These are phyloP conservation scores for Globisporangium camurandrum DNA, from an alignment of 352 stramenopile genomes.

Conservation along the genomic window DNA sequence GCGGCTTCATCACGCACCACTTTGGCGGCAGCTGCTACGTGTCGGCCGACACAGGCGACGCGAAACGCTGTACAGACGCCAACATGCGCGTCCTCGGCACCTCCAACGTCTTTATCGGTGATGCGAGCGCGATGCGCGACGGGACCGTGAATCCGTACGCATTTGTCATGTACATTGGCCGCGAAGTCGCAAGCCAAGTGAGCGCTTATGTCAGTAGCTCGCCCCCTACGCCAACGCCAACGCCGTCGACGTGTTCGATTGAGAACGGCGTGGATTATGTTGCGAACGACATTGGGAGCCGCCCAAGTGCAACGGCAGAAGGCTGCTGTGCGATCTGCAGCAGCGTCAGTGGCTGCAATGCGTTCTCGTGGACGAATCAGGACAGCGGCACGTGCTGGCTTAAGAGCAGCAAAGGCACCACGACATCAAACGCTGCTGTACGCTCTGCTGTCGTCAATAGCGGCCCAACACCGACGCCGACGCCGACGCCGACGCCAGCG, in stretches of 20 bases:
- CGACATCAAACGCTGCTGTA: neutral
- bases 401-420: conserved; percentile 20
- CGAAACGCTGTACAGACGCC: conserved; percentile 47
- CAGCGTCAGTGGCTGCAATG: conserved; percentile 1
- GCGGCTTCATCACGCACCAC: conserved; percentile 33
- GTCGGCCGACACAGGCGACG: conserved; percentile 31
- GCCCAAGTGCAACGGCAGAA: conserved; percentile 3
- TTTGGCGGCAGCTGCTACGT: conserved; percentile 68
- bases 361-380: conserved; percentile 45
- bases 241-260: conserved; percentile 7
- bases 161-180: conserved; percentile 70
- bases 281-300: conserved; percentile 10
- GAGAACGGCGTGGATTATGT: conserved; percentile 3
- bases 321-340: conserved; percentile 12
- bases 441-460: neutral
- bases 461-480: neutral
- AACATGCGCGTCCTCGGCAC: conserved; percentile 56
- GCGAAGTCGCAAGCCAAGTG: conserved; percentile 35
- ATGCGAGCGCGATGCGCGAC: conserved; percentile 51
- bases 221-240: conserved; percentile 5
- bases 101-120: conserved; percentile 57
- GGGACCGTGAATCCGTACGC: conserved; percentile 65
- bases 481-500: neutral
- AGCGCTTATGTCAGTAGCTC: conserved; percentile 15
- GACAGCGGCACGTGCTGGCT: conserved; percentile 51